phyloP scores from a whole-genome alignment of 192 early-diverging fungal genomes.

The Dissophora ornata region DNA sequence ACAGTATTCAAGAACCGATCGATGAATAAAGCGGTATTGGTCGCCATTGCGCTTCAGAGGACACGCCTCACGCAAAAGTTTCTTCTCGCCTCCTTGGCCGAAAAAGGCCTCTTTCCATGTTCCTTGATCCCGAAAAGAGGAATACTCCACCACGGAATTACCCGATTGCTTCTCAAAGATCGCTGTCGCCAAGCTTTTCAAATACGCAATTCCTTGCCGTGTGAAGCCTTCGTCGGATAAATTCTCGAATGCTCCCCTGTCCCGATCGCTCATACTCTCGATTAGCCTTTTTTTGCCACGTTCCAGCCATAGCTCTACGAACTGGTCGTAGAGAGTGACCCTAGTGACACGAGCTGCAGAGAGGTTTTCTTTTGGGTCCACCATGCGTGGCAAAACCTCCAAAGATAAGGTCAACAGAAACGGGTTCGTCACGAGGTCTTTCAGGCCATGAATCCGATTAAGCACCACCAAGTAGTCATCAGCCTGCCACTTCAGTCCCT shows the following conservation, averaged over 20 bases:
- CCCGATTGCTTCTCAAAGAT: slow-evolving; percentile 3
- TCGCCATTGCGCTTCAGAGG: background rate
- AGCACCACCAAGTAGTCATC: no score
- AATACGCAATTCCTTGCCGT: background rate
- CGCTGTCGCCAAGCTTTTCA: background rate
- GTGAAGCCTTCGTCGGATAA: background rate
- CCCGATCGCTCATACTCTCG: background rate
- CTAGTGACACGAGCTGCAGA: no score
- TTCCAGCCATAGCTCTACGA: no score
- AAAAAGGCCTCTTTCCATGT: slow-evolving; percentile 10
- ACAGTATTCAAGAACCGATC: background rate
- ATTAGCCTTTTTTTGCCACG: background rate
- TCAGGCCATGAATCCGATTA: no score
- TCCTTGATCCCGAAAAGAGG: background rate
- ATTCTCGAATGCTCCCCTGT: background rate
- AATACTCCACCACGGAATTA: background rate
- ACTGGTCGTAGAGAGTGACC: no score
- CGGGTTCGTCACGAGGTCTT: no score
- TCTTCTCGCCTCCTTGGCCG: no score
- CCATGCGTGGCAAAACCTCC: no score
- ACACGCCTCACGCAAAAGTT: background rate
- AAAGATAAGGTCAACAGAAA: no score
- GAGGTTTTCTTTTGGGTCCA: no score
- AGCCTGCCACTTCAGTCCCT: no score
- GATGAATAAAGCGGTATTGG: slow-evolving; percentile 7